phyloP scores from a whole-genome alignment of 2,329 filamentous ascomycete species.

The Verticillium dahliae region DNA sequence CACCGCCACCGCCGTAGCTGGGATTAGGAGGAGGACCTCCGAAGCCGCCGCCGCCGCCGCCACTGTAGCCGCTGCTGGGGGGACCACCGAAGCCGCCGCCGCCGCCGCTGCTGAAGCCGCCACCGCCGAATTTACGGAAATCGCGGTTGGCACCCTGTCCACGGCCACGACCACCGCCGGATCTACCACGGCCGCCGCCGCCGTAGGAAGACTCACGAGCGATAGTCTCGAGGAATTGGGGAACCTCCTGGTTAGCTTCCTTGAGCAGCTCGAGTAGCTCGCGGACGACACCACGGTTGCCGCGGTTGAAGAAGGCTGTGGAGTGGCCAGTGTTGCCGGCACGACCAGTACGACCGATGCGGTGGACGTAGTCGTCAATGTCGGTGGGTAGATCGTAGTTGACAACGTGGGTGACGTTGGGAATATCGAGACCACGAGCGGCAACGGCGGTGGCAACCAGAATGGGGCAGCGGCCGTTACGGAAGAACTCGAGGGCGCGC shows the following conservation, averaged over 20 bases:
- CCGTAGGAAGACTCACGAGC: slow-evolving; percentile 88
- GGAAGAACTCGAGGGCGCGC: slow-evolving; percentile 95
- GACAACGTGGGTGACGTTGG: slow-evolving; percentile 93
- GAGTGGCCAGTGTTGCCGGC: slow-evolving; percentile 98
- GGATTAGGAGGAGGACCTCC: slow-evolving; percentile 31
- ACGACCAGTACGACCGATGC: slow-evolving; percentile 99
- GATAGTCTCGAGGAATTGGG: slow-evolving; percentile 91
- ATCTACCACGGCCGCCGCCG: slow-evolving; percentile 54
- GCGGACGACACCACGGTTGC: slow-evolving; percentile 94
- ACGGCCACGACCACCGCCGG: slow-evolving; percentile 67
- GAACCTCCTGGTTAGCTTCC: slow-evolving; percentile 97
- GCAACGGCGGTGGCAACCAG: slow-evolving; percentile 95
- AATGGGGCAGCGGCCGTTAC: slow-evolving; percentile 90
- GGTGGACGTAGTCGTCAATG: slow-evolving; percentile 97
- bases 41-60: slow-evolving; percentile 36
- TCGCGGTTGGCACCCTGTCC: slow-evolving; percentile 72
- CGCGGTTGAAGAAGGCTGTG: slow-evolving; percentile 99
- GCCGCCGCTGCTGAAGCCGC: slow-evolving; percentile 37
- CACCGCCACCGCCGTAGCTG: slow-evolving; percentile 28
- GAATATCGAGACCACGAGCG: slow-evolving; percentile 85
- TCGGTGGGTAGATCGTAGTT: slow-evolving; percentile 99
- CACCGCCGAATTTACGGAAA: slow-evolving; percentile 71
- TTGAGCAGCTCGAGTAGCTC: slow-evolving; percentile 97
- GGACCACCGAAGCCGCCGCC: slow-evolving; percentile 34
- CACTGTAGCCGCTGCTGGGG: slow-evolving; percentile 26